Conservation (phyloP, 148 eudicot species). For the Chenopodium quinoa region DNA sequence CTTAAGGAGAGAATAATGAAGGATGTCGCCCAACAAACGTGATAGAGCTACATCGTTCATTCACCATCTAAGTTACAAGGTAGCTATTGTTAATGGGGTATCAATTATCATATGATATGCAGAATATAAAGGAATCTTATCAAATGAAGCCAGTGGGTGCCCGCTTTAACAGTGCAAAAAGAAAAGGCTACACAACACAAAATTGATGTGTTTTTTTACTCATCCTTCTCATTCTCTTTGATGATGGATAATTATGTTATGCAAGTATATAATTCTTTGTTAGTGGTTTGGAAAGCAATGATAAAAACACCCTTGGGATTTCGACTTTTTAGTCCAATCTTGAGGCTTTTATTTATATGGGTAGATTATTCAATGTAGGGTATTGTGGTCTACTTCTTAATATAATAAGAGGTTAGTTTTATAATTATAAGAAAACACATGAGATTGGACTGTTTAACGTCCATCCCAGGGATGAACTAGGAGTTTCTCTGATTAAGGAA, state of each 20-base stretch:
- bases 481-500: not conserved
- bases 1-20: constrained; percentile 38
- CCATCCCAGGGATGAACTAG: not conserved
- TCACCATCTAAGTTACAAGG: not conserved
- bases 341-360: not conserved
- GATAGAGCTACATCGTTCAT: constrained; percentile 11
- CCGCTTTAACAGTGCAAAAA: not conserved
- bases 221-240: not conserved
- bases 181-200: not conserved
- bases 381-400: not conserved
- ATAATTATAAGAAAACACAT: not conserved
- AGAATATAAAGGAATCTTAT: not conserved
- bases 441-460: not conserved
- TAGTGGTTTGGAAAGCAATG: no score
- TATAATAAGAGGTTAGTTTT: not conserved
- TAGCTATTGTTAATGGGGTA: not conserved
- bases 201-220: not conserved
- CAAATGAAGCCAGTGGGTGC: not conserved
- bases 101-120: not conserved
- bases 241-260: not conserved
- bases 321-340: not conserved
- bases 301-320: not conserved
- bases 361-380: not conserved
- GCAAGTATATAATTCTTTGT: not conserved
- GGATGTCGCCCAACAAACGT: constrained; percentile 15